Evolutionary conservation across 108 stramenopile genomes (phyloP).

Genomic region (Skeletonema costatum): DNA sequence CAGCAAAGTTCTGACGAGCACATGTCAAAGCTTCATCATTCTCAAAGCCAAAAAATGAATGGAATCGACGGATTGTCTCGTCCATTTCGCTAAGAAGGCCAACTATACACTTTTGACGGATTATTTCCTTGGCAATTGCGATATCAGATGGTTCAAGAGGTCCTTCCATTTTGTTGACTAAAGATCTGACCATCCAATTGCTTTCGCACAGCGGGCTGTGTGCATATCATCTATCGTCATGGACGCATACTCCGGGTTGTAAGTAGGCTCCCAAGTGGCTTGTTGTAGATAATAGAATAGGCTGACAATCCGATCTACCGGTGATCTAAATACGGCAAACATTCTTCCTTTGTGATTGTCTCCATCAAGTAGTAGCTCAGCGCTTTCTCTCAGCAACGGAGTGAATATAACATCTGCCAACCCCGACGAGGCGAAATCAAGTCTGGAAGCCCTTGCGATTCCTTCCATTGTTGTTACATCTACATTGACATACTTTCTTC

Average conservation of each 20-base stretch:
- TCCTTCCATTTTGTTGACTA: constrained; percentile 45
- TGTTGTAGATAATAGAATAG: constrained; percentile 64
- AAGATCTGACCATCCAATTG: constrained; percentile 62
- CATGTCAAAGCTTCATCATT: constrained; percentile 39
- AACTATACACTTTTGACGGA: constrained; percentile 43
- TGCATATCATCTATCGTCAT: constrained; percentile 60
- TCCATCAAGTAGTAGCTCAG: constrained; percentile 24
- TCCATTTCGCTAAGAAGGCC: constrained; percentile 51
- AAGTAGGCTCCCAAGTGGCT: constrained; percentile 63
- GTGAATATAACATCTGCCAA: constrained; percentile 51
- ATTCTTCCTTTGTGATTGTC: constrained; percentile 34
- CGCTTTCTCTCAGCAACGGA: constrained; percentile 27
- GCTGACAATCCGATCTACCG: constrained; percentile 39
- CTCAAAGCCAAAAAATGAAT: constrained; percentile 43
- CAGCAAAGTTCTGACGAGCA: constrained; percentile 24
- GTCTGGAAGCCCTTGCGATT: constrained; percentile 28
- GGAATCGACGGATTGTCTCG: constrained; percentile 45
- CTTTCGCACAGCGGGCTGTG: constrained; percentile 35
- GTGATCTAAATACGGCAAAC: constrained; percentile 48
- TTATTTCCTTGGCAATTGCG: constrained; percentile 44
- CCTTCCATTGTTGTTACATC: constrained; percentile 43
- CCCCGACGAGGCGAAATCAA: constrained; percentile 30
- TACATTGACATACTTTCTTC: constrained; percentile 52
- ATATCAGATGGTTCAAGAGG: constrained; percentile 38
- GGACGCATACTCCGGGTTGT: constrained; percentile 27